Base-by-base conservation (phyloP, 2,329 filamentous ascomycete genomes). In the Fusarium verticillioides region DNA sequence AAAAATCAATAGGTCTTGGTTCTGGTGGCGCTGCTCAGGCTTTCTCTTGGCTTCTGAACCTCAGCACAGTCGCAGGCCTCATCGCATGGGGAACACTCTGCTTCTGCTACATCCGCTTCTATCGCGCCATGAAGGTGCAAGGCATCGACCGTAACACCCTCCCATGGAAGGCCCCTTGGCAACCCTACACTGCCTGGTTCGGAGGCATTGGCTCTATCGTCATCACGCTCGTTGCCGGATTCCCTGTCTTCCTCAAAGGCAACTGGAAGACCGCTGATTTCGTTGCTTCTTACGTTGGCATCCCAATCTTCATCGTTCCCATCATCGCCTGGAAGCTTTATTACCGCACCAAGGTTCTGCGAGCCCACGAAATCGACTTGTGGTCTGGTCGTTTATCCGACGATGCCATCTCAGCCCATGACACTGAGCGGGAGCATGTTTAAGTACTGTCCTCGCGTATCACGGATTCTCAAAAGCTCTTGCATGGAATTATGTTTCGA, bases 151-250 rank as follows among this genome's bases (percentile, higher is more conserved):
- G 92, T 72, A 77, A 85, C 28, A 81, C 79, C 4, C 81, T 89
- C 8, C 89, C 89, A 0, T 91, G 87, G 83, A 82, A 77, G 57
- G 87, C 88, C 0, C 82, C 83, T 1, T 78, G 86, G 18, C 88
- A 90, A 79, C 89, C 93, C 0, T 94, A 91, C 77, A 89, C 89
- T 5, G 88, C 92, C 0, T 94, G 87, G 77, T 82, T 88, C 60
- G 86, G 87, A 15, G 86, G 94, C 4, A 79, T 87, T 21, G 78
- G 90, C 30, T 87, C 94, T 60, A 79, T 81, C 7, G 82, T 94
- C 32, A 84, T 95, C n/a, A 89, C 87, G 3, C 81, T 95, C 7
- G 91, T 93, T 74, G 94, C 94, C 76, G 93, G 93, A 3, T 96
- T 95, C 81, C 88, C 91, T 40, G 88, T 92, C 19, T 95, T 96